phyloP scores from a whole-genome alignment of 2,329 filamentous ascomycete genomes.

The Trichoderma sp. region DNA sequence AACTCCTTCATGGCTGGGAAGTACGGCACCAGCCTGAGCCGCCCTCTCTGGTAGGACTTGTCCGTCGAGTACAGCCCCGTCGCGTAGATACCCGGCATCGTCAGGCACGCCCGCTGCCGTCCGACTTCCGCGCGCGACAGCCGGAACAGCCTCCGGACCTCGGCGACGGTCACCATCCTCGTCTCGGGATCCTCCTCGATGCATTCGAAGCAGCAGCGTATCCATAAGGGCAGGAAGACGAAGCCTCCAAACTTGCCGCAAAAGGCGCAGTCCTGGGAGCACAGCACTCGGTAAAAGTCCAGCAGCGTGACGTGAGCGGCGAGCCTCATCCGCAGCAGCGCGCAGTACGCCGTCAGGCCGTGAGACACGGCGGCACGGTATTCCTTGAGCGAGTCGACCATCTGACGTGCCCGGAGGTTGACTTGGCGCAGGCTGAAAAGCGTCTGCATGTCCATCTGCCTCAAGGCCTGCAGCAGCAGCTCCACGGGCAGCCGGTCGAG shows the following conservation, averaged over 20 bases:
- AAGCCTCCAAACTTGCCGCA: conserved; percentile 27
- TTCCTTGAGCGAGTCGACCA: conserved; percentile 29
- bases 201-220: conserved; percentile 27
- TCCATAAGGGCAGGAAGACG: conserved; percentile 24
- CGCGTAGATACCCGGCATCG: conserved; percentile 10
- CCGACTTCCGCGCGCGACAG: conserved; percentile 15
- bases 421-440: conserved; percentile 24
- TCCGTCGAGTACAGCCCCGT: conserved; percentile 11
- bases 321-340: conserved; percentile 20
- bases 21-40: conserved; percentile 21
- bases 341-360: conserved; percentile 21
- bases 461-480: conserved; percentile 13
- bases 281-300: conserved; percentile 21
- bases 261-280: conserved; percentile 19
- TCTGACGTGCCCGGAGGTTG: conserved; percentile 9
- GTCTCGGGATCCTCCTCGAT: conserved; percentile 26
- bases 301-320: conserved; percentile 20
- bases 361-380: conserved; percentile 16
- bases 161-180: conserved; percentile 22
- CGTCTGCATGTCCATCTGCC: conserved; percentile 25
- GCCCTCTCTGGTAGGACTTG: conserved; percentile 3
- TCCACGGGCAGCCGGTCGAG: conserved; percentile 20
- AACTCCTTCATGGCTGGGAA: conserved; percentile 21
- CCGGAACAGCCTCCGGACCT: conserved; percentile 21
- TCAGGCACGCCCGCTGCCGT: conserved; percentile 17